A percentile compares a stretch with the other conserved stretches of the same genome.
phyloP scores from a whole-genome alignment of 805 yeast genomes.

The Saccharomycopsis sp. region DNA sequence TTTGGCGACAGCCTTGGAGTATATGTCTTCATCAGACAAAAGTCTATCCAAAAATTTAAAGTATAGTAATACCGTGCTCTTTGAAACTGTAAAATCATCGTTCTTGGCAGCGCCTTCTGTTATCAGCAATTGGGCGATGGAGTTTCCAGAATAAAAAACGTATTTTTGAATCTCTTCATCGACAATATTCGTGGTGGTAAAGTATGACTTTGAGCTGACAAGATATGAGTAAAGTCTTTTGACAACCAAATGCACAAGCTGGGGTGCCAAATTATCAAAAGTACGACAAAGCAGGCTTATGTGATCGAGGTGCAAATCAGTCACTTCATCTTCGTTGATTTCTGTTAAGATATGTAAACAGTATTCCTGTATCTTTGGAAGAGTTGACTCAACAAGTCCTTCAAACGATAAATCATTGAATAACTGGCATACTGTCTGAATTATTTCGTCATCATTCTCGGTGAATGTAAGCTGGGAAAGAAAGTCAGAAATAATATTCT shows the following conservation, averaged over 20 bases:
- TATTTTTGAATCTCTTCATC: not conserved
- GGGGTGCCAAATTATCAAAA: not conserved
- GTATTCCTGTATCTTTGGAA: constrained; percentile 6
- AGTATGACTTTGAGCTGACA: not conserved
- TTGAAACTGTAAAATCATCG: too few relatives aligned
- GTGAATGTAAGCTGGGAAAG: not conserved
- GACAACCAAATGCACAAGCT: not conserved
- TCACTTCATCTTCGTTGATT: not conserved
- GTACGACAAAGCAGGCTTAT: constrained; percentile 3
- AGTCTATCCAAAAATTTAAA: constrained; percentile 11
- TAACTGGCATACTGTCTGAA: constrained; percentile 5
- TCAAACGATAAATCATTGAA: constrained; percentile 3
- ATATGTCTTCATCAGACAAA: not conserved
- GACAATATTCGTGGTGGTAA: not conserved
- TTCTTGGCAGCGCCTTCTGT: not conserved
- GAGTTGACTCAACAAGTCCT: not conserved
- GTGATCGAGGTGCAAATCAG: not conserved
- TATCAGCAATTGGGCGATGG: not conserved
- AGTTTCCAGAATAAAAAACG: not conserved
- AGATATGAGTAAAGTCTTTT: not conserved
- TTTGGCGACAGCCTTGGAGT: not conserved
- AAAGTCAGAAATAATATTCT: constrained; percentile 1
- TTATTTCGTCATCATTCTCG: not conserved
- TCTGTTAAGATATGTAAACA: constrained; percentile 5
- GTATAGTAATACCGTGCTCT: constrained; percentile 5